Base-by-base conservation (phyloP, 257 asterid species). In the Solanum commersonii region DNA sequence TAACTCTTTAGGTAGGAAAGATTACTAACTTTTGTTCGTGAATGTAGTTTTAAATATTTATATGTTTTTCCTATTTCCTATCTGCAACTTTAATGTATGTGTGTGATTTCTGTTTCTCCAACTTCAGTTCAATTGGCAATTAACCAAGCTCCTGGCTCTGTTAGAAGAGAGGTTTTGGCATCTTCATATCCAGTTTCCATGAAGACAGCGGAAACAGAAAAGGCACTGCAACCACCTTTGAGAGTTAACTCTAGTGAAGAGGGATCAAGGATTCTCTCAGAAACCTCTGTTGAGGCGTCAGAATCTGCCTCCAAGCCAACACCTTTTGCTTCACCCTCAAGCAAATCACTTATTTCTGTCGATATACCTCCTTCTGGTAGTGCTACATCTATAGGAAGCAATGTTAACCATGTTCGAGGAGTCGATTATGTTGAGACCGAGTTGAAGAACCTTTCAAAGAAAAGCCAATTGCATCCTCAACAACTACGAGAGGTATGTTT, bases 1-100 rank as follows among this genome's bases (percentile, higher is more conserved):
- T 31, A 88, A n/a, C 59, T 86, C 90, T 78, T 60, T 81, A 87
- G 93, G 91, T 91, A 38, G 23, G 91, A 44, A 73, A 40, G 18
- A 35, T 9, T 73, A 27, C 81, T n/a, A 67, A 23, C 37, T 89
- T 38, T 81, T 37, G 83, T 20, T 89, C 59, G 15, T 60, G 14
- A 84, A 52, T n/a, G 44, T 52, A 78, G 40, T n/a, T 84, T 20
- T 70, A 15, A 68, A 22, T 52, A 34, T 22, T 79, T 33, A 11
- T 49, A 85, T 65, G 8, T 3, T 15, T 67, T 89, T 15, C 16
- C 46, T 60, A 29, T 65, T 89, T 14, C 25, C 78, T 59, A 29
- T 22, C 63, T 81, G 44, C 40, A 85, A 63, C 59, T 40, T 86
- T 73, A 25, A 89, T 85, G 84, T 44, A 68, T 83, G 83, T 76